Percentiles rank a stretch among this genome's conserved stretches.
These are phyloP conservation scores for Backusella tuberculispora DNA, from an alignment of 192 early-diverging fungal genomes.

Conservation along the genomic window DNA sequence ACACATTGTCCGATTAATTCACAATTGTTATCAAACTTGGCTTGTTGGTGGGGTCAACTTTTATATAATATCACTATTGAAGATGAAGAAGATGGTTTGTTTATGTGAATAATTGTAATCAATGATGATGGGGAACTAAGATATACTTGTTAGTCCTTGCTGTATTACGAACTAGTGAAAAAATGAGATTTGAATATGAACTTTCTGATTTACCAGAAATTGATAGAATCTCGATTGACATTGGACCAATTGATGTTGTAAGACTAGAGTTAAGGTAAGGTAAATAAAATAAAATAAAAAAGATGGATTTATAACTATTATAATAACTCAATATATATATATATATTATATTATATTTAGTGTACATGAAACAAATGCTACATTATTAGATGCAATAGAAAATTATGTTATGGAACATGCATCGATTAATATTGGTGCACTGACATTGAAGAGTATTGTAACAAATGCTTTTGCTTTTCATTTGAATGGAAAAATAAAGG, in stretches of 20 bases:
- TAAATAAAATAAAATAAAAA: no score
- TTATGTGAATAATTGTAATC: background rate
- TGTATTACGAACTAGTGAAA: no score
- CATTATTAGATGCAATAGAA: background rate
- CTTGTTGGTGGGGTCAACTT: background rate
- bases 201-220: no score
- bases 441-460: background rate
- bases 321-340: no score
- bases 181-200: no score
- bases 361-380: background rate
- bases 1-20: background rate
- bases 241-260: no score
- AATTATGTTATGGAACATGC: background rate
- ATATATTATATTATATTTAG: background rate
- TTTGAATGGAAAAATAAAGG: conserved; percentile 3
- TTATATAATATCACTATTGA: background rate
- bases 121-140: background rate
- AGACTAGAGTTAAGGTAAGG: no score
- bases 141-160: background rate
- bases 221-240: no score
- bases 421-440: background rate
- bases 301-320: no score
- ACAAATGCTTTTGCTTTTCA: background rate
- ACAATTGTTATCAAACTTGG: background rate
- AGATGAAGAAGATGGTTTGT: background rate